A percentile compares a stretch with the other conserved stretches of the same genome.
Evolutionary conservation across 257 asterid genomes (phyloP).

Genomic region (Mentha longifolia): DNA sequence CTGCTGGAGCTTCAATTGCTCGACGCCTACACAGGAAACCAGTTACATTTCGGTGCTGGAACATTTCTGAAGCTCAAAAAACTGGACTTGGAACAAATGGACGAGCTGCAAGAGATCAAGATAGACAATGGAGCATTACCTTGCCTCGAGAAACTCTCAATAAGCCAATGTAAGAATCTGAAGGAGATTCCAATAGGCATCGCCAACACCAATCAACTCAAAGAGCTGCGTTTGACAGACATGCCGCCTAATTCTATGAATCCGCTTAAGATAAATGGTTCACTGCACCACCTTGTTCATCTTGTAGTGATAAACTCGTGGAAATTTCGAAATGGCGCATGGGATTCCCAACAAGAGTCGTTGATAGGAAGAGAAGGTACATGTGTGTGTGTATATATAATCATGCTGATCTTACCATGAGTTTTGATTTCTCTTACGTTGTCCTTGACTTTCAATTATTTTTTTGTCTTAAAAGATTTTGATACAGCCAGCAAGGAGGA

Average conservation of each 20-base stretch:
- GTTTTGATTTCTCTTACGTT: too few species aligned
- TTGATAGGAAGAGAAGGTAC: too few species aligned
- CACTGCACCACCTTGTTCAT: conserved; percentile 17
- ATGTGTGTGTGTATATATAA: too few species aligned
- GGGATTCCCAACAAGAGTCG: too few species aligned
- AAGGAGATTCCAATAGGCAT: too few species aligned
- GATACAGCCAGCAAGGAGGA: too few species aligned
- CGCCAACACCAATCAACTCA: too few species aligned
- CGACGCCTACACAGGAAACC: background rate
- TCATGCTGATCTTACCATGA: background rate
- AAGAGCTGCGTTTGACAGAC: background rate
- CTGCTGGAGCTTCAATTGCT: background rate
- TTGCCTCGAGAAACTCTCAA: conserved; percentile 24
- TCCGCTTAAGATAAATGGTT: conserved; percentile 15
- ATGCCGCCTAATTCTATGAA: too few species aligned
- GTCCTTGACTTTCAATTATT: too few species aligned
- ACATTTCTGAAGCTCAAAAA: conserved; percentile 28
- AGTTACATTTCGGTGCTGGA: conserved; percentile 16
- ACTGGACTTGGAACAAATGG: conserved; percentile 21
- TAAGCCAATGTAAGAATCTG: background rate
- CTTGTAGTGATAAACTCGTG: background rate
- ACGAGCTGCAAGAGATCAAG: background rate
- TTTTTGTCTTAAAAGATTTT: too few species aligned
- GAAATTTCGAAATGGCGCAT: background rate
- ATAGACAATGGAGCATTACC: conserved; percentile 22